Evolutionary conservation across 768 basidiomycete genomes (phyloP).

Genomic region (Naematelia encephala): DNA sequence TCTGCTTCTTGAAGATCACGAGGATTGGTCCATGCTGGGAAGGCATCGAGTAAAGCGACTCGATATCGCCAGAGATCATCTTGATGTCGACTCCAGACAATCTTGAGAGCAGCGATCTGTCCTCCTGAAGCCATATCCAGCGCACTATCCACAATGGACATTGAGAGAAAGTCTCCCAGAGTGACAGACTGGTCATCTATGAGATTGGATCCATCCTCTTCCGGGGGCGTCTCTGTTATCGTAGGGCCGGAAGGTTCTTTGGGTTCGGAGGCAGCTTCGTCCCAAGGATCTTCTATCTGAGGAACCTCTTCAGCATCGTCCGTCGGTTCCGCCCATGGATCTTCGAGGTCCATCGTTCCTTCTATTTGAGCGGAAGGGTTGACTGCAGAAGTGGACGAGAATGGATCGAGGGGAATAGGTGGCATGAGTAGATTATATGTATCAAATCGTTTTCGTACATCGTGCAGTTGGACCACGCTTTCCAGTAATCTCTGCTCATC

Average conservation of each 20-base stretch:
- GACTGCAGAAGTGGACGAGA: background rate
- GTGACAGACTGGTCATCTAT: constrained; percentile 32
- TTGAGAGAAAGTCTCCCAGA: constrained; percentile 64
- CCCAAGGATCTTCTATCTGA: constrained; percentile 28
- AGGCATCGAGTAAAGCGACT: constrained; percentile 63
- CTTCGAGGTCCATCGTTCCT: constrained; percentile 29
- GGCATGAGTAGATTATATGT: background rate
- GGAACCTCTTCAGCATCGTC: constrained; percentile 3
- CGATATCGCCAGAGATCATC: constrained; percentile 65
- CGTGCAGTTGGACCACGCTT: background rate
- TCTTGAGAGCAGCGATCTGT: constrained; percentile 60
- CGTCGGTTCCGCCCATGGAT: constrained; percentile 33
- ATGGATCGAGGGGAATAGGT: background rate
- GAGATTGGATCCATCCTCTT: constrained; percentile 6
- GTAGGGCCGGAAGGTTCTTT: background rate
- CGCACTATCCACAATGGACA: constrained; percentile 61
- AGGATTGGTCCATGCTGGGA: constrained; percentile 72
- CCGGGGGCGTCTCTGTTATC: background rate
- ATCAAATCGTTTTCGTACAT: background rate
- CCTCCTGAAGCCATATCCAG: constrained; percentile 65
- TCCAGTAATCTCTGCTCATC: background rate
- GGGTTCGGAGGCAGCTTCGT: background rate
- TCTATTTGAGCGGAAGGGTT: background rate
- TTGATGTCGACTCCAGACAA: constrained; percentile 62
- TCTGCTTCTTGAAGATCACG: constrained; percentile 43